Evolutionary conservation across 1,284 basidiomycete species (phyloP), one percentile per base, ranked within the genome.

Genomic region (Trichosporon sp.): DNA sequence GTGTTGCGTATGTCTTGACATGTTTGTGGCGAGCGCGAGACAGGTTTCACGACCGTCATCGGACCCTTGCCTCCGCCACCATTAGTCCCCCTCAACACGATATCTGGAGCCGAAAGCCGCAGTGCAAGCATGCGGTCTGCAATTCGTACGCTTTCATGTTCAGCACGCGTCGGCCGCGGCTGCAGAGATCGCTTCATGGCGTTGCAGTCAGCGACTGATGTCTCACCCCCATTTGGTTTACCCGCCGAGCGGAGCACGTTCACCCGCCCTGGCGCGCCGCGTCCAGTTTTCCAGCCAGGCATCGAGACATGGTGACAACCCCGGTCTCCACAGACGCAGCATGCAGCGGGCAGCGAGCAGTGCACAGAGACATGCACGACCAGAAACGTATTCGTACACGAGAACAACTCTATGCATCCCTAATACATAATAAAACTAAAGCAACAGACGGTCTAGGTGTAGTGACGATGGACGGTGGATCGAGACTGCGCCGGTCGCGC

Each of bases 351-450:
- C 31, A 61, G 56, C 56, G 32, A 12, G 2, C 59, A n/a, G 59
- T n/a, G 59, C 31, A 35, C 31, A 16, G 32, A 63, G 6, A 32
- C 12, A 16, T 31, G 26, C 31, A 21, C 26, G 26, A 26, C 26
- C 26, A 26, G 26, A 26, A 26, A 26, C 11, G 19, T 12, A 48
- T 48, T 54, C 26, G 14, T 63, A 63, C 59, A 63, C 59, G 59
- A 63, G 59, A 16, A 63, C 32, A 63, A 63, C 59, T 35, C 59
- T 63, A 63, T 63, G 59, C 59, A 35, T 63, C 59, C 59, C 59
- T 63, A 63, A 63, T 63, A 63, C 59, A 63, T 63, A 26, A 63
- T 63, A 35, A 63, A 63, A 63, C 59, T 63, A 63, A 63, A 63
- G 59, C 59, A 63, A 63, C 59, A 63, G 32, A 63, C 59, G 59